Evolutionary conservation across 2,329 filamentous ascomycete species (phyloP), one percentile per base, ranked within the genome.

Genomic region (Fusarium nygamai): DNA sequence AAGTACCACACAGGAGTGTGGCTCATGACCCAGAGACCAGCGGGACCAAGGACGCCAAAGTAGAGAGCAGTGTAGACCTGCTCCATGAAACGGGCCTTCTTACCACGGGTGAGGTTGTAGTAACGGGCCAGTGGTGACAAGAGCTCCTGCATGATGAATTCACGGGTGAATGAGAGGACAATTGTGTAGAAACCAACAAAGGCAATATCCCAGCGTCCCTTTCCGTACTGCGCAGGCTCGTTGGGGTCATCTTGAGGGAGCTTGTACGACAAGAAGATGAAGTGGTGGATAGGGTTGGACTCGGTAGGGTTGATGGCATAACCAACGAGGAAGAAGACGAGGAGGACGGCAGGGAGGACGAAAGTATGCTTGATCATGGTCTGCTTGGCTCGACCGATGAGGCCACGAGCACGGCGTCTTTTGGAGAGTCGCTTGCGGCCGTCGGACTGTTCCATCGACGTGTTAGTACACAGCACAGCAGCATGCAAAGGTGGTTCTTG

Each of bases 1-100:
- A 97, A 98, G 83, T 97, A 98, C 96, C 95, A 98, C 47, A 98
- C 91, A 13, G 95, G 92, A n/a, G 94, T 96, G 72, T 90, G 88
- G 80, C 89, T 93, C 95, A 98, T 98, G 81, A 98, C 93, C 81
- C 93, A 98, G 79, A 98, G 83, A 61, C 95, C 95, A 63, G 92
- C 92, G 4, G 95, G 95, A 4, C 94, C 94, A 65, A 97, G 91
- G 66, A 96, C 82, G 50, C 84, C 90, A 83, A 98, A 98, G 88
- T 98, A 98, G 61, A 98, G 86, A 33, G 95, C 95, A 3, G 95
- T 98, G 84, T 98, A 98, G 80, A 93, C 91, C 84, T 98, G 95
- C 83, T 98, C 95, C 94, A 98, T 96, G 87, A 98, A 98, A 39
- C 95, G 92, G 22, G 92, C 89, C 80, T 96, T 94, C 85, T 98